phyloP scores from a whole-genome alignment of 768 basidiomycete species.

The Stropharia rugosoannulata region DNA sequence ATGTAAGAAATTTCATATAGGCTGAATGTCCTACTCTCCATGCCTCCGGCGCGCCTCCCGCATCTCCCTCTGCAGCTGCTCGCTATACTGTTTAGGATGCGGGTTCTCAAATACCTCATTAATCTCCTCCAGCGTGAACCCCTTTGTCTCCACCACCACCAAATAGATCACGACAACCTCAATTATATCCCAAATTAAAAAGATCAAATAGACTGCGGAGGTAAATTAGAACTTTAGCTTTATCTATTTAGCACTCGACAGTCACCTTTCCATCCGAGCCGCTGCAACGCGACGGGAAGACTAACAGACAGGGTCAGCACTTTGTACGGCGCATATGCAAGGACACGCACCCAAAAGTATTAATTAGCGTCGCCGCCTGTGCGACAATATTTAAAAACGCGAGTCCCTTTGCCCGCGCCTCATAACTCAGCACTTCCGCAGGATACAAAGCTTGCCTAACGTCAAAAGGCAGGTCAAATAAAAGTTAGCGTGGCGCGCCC shows the following conservation, averaged over 20 bases:
- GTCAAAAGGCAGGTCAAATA: neutral
- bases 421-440: slow-evolving; percentile 49
- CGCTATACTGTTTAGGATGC: slow-evolving; percentile 41
- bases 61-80: slow-evolving; percentile 18
- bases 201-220: slow-evolving; percentile 46
- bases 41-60: slow-evolving; percentile 14
- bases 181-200: slow-evolving; percentile 47
- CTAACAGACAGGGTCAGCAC: slow-evolving; percentile 18
- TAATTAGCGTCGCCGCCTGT: slow-evolving; percentile 43
- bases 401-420: slow-evolving; percentile 52
- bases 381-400: slow-evolving; percentile 46
- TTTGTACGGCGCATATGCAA: neutral
- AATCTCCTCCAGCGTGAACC: slow-evolving; percentile 50
- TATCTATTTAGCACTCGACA: neutral
- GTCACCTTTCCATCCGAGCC: slow-evolving; percentile 45
- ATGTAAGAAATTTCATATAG: no score
- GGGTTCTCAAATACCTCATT: slow-evolving; percentile 42
- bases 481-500: neutral
- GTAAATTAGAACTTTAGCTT: slow-evolving; percentile 3
- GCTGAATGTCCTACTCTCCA: neutral
- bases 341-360: slow-evolving; percentile 44
- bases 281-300: slow-evolving; percentile 46
- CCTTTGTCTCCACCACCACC: slow-evolving; percentile 52
- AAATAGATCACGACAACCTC: slow-evolving; percentile 47
- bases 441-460: slow-evolving; percentile 52